Evolutionary conservation across 2,329 filamentous ascomycete species (phyloP).

Genomic region (Fonsecaea pugnacius): DNA sequence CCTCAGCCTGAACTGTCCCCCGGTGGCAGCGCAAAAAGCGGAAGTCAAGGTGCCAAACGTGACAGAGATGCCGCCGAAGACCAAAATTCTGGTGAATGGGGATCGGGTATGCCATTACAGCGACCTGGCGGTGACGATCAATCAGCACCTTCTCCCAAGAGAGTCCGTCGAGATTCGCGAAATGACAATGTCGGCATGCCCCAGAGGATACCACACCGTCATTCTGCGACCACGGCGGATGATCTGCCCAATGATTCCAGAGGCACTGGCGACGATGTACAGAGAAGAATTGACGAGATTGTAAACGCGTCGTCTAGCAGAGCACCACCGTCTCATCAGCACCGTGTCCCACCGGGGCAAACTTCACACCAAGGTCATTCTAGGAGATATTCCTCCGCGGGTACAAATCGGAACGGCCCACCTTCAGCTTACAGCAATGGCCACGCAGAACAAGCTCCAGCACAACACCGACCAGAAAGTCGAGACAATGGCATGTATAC

Average conservation of each 20-base stretch:
- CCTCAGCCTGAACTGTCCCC: slow-evolving; percentile 30
- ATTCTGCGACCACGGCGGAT: slow-evolving; percentile 10
- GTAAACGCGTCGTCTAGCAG: slow-evolving; percentile 36
- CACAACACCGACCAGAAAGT: slow-evolving; percentile 26
- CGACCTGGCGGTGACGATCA: slow-evolving; percentile 25
- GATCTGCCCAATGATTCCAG: slow-evolving; percentile 18
- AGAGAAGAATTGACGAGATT: slow-evolving; percentile 46
- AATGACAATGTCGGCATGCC: slow-evolving; percentile 36
- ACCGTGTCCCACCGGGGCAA: slow-evolving; percentile 29
- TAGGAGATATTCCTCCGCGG: slow-evolving; percentile 26
- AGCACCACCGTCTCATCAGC: slow-evolving; percentile 32
- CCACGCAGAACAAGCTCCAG: slow-evolving; percentile 28
- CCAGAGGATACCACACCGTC: slow-evolving; percentile 28
- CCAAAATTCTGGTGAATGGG: slow-evolving; percentile 28
- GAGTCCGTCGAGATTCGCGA: slow-evolving; percentile 24
- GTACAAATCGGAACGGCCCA: slow-evolving; percentile 23
- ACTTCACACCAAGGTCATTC: slow-evolving; percentile 3
- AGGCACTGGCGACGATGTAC: slow-evolving; percentile 40
- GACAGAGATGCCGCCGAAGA: slow-evolving; percentile 45
- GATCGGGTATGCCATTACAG: slow-evolving; percentile 25
- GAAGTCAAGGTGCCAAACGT: slow-evolving; percentile 46
- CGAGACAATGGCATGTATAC: slow-evolving; percentile 20
- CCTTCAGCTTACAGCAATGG: slow-evolving; percentile 25
- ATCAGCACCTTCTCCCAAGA: slow-evolving; percentile 32
- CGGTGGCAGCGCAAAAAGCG: slow-evolving; percentile 39